Base-by-base conservation (phyloP, 2,329 filamentous ascomycete genomes). In the Fusarium sp. region DNA sequence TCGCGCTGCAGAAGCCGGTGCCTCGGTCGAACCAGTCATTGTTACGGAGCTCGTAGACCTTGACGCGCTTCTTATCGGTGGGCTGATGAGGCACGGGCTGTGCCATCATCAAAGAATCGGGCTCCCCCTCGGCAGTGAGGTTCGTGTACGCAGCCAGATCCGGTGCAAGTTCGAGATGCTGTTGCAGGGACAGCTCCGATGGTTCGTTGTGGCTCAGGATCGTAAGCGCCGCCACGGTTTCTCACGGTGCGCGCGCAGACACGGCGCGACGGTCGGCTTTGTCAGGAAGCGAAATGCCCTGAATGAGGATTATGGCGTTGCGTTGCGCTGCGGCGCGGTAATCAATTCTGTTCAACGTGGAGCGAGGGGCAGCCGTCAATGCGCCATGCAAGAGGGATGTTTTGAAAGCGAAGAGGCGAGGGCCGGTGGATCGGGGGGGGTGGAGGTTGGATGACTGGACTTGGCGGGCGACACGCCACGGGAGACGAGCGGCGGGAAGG, bases 21-120 rank as follows among this genome's bases (percentile, higher is more conserved):
- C 96, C 96, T 77, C 95, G 88, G 82, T 99, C 96, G 79, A 95
- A 97, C 96, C 96, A 99, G 88, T 98, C 96, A 86, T 97, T 97
- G 83, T 97, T 93, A 80, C 93, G 93, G 76, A 99, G 87, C 84
- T 98, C 96, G 81, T 99, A 99, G 79, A 99, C 96, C 86, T 99
- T 99, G 81, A 98, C 96, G 86, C 96, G 87, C 80, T 87, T 89
- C 82, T 85, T 88, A 77, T 90, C 87, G 80, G 85, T 85, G 80
- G 85, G 82, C 83, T 85, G 86, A 87, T 89, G 87, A 87, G 87
- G 87, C 87, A 89, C 87, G 75, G 83, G 82, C 83, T 90, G 88
- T 87, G 88, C 88, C 88, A 90, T 90, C 85, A 88, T 89, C 87
- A 85, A 83, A 80, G 85, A 84, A 82, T 88, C 85, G 81, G 82